A percentile compares a stretch with the other conserved stretches of the same genome.
Conservation (phyloP, 768 basidiomycete genomes). For the Tricholomella constricta region DNA sequence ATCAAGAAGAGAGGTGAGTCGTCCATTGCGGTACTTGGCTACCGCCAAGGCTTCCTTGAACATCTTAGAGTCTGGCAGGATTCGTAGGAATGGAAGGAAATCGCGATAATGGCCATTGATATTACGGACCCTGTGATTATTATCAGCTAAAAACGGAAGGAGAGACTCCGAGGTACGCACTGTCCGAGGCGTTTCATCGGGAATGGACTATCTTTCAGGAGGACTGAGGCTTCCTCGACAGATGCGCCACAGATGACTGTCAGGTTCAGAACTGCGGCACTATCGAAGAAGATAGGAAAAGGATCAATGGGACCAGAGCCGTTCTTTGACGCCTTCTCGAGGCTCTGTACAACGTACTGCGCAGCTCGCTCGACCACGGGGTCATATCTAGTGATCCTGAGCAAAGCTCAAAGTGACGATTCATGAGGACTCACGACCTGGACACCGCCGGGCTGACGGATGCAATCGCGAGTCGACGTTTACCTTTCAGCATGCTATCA, state of each 20-base stretch:
- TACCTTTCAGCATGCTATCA: slow-evolving; percentile 14
- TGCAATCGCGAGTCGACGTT: slow-evolving; percentile 18
- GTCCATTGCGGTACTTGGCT: slow-evolving; percentile 15
- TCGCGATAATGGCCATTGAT: slow-evolving; percentile 17
- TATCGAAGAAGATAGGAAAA: slow-evolving; percentile 13
- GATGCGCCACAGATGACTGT: slow-evolving; percentile 15
- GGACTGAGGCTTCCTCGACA: slow-evolving; percentile 9
- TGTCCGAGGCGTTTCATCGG: slow-evolving; percentile 22
- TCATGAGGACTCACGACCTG: not conserved
- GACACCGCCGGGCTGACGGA: slow-evolving; percentile 18
- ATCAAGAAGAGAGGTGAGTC: slow-evolving; percentile 8
- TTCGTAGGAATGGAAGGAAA: slow-evolving; percentile 17
- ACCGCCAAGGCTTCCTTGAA: slow-evolving; percentile 15
- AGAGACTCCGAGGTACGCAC: slow-evolving; percentile 4
- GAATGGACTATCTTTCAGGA: slow-evolving; percentile 15
- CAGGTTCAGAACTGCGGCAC: slow-evolving; percentile 12
- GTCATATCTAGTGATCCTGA: slow-evolving; percentile 9
- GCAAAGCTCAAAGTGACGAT: not conserved
- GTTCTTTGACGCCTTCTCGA: slow-evolving; percentile 3
- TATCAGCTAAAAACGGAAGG: not conserved
- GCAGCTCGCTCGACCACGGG: slow-evolving; percentile 14
- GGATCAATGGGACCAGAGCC: slow-evolving; percentile 9
- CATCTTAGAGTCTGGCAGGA: slow-evolving; percentile 9
- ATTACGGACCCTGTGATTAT: slow-evolving; percentile 11
- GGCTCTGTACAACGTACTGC: slow-evolving; percentile 13